phyloP scores from a whole-genome alignment of 768 basidiomycete genomes.

The Suillus occidentalis region DNA sequence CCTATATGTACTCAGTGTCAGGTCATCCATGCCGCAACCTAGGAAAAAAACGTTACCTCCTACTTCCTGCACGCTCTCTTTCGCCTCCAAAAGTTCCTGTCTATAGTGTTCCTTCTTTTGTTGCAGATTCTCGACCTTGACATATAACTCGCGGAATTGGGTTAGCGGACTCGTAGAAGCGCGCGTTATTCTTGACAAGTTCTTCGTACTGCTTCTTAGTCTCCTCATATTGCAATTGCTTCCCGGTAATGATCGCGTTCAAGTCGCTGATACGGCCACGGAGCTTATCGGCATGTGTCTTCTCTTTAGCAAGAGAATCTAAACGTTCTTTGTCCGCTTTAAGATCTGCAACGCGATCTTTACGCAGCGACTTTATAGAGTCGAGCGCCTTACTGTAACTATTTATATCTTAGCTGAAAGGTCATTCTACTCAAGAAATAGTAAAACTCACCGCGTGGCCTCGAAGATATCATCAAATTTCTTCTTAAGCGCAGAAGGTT shows the following conservation, averaged over 20 bases:
- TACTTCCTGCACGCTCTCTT: slow-evolving; percentile 65
- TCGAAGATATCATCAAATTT: slow-evolving; percentile 99
- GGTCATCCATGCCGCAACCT: no score
- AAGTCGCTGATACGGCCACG: slow-evolving; percentile 63
- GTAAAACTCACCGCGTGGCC: slow-evolving; percentile 73
- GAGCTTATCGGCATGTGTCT: slow-evolving; percentile 84
- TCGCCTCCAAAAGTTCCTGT: slow-evolving; percentile 59
- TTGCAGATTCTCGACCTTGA: slow-evolving; percentile 63
- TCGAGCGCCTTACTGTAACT: slow-evolving; percentile 98
- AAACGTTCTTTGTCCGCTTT: slow-evolving; percentile 92
- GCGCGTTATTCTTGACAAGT: slow-evolving; percentile 66
- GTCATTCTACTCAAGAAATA: neutral
- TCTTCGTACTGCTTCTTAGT: slow-evolving; percentile 64
- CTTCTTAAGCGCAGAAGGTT: slow-evolving; percentile 90
- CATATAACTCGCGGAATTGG: slow-evolving; percentile 83
- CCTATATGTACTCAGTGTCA: slow-evolving; percentile 41
- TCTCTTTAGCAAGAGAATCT: slow-evolving; percentile 74
- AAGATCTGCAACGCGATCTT: slow-evolving; percentile 86
- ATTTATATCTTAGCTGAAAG: slow-evolving; percentile 5
- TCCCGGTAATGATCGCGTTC: slow-evolving; percentile 59
- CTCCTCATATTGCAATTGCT: slow-evolving; percentile 74
- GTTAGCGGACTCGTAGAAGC: slow-evolving; percentile 81
- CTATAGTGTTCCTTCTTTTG: slow-evolving; percentile 62
- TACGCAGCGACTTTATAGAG: slow-evolving; percentile 84
- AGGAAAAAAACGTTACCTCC: slow-evolving; percentile 41